Evolutionary conservation across 2,329 filamentous ascomycete species (phyloP), one percentile per base, ranked within the genome.

Genomic region (Cladosporium sp.): DNA sequence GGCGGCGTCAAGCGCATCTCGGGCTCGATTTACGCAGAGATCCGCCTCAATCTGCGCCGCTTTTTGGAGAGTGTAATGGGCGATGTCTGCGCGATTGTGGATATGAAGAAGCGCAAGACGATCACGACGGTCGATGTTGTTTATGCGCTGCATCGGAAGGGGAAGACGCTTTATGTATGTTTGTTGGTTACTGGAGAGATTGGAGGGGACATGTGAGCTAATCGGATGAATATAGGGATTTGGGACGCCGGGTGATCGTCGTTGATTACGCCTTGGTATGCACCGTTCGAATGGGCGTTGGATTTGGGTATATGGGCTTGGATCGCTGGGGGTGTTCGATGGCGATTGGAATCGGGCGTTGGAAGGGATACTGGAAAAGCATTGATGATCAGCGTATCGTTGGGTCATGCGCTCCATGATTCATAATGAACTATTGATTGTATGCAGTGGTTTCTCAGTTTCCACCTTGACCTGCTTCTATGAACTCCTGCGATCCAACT

Each of bases 1-100:
- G 87, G 87, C 1, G 87, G 87, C 0, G 84, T 92, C 0, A 90
- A 90, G 65, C 75, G 87, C 0, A 89, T 91, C 8, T 84, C 83
- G 0, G 14, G 14, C 14, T 16, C 14, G 14, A 84, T 90, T 2
- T 91, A 91, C 61, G 74, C 82, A 0, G 83, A 87, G 0, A 67
- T 77, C 0, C 74, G 87, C 0, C 14, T 3, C 0, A 80, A 74
- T 0, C 49, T 91, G 1, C 80, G 75, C 18, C 55, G 81, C 60
- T 72, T 76, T 0, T 68, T 91, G 0, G 59, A 70, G 22, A 32
- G 34, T 68, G 83, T 89, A 71, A 44, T 67, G 3, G 50, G 48
- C n/a, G 63, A 67, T 33, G 56, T 60, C 37, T 56, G 54, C 34
- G 62, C 61, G 0, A 52, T 67, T 2, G 57, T 63, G 0, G 58